phyloP scores from a whole-genome alignment of 2,329 filamentous ascomycete genomes.

The Epichloe scottii region DNA sequence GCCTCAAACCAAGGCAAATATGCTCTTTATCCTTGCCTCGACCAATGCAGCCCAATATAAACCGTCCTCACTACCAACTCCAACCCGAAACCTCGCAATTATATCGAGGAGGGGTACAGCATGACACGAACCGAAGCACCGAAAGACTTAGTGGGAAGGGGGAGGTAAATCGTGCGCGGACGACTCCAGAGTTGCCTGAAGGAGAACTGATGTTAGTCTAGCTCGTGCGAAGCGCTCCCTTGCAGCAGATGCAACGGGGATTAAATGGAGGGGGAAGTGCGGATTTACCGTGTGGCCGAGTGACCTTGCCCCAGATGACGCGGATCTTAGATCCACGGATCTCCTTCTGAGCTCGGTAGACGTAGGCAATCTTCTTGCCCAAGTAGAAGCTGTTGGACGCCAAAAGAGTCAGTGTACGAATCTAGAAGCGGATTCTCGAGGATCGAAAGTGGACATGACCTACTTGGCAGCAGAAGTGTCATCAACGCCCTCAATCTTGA shows the following conservation, averaged over 20 bases:
- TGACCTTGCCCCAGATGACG: conserved; percentile 98
- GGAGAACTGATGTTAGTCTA: neutral
- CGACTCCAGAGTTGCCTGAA: conserved; percentile 89
- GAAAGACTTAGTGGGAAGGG: conserved; percentile 94
- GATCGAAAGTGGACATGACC: conserved; percentile 20
- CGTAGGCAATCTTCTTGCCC: conserved; percentile 97
- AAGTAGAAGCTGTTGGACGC: conserved; percentile 63
- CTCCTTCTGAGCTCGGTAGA: conserved; percentile 93
- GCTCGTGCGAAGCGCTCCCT: neutral
- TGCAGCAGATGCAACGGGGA: neutral
- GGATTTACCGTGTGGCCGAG: conserved; percentile 75
- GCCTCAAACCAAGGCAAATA: conserved; percentile 38
- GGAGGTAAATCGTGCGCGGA: conserved; percentile 91
- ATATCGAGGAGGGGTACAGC: conserved; percentile 97
- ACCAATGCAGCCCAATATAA: conserved; percentile 48
- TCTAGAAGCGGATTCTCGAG: no score
- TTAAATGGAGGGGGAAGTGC: neutral
- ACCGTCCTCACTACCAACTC: conserved; percentile 52
- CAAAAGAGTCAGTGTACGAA: conserved; percentile 13
- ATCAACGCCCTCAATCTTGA: conserved; percentile 98
- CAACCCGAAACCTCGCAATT: conserved; percentile 43
- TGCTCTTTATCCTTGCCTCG: conserved; percentile 43
- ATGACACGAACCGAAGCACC: conserved; percentile 92
- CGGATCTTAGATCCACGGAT: conserved; percentile 96
- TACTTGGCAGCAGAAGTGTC: conserved; percentile 80